phyloP scores from a whole-genome alignment of 148 eudicot species.

The Selenicereus undatus region DNA sequence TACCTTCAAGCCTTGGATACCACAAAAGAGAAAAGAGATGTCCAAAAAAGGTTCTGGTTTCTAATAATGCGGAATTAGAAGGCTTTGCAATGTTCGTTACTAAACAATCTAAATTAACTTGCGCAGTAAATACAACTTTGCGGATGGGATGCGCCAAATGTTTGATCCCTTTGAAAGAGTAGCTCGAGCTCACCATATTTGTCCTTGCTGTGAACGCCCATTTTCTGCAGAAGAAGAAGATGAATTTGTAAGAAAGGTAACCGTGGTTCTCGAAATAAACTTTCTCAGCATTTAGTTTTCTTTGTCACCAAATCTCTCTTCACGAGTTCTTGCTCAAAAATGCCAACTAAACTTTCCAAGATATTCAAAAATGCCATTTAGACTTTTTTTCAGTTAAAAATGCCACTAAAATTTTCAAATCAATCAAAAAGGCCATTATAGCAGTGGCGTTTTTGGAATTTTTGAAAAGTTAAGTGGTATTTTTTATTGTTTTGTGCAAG shows the following conservation, averaged over 20 bases:
- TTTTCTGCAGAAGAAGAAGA: slow-evolving; percentile 93
- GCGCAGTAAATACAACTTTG: slow-evolving; percentile 50
- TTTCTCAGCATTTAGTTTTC: not conserved
- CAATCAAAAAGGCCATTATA: no score
- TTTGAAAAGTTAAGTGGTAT: no score
- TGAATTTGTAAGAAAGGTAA: slow-evolving; percentile 76
- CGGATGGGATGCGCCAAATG: slow-evolving; percentile 61
- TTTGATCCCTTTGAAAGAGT: slow-evolving; percentile 58
- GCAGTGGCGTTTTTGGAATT: no score
- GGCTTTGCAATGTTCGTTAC: not conserved
- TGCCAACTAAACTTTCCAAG: no score
- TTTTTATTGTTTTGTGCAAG: no score
- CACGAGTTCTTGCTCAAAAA: no score
- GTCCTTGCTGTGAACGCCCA: slow-evolving; percentile 90
- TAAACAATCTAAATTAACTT: slow-evolving; percentile 9
- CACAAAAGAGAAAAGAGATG: slow-evolving; percentile 64
- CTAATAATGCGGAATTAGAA: slow-evolving; percentile 3
- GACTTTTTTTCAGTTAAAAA: no score
- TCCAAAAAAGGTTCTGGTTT: slow-evolving; percentile 52
- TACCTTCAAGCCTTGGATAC: slow-evolving; percentile 49
- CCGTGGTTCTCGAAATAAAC: not conserved
- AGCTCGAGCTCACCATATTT: slow-evolving; percentile 74
- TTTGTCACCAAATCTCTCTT: slow-evolving; percentile 2
- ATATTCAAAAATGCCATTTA: no score
- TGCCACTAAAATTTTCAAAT: no score